Evolutionary conservation across 225 moss, liverwort and hornwort genomes (phyloP).

Genomic region (Rhytidiadelphus loreus): DNA sequence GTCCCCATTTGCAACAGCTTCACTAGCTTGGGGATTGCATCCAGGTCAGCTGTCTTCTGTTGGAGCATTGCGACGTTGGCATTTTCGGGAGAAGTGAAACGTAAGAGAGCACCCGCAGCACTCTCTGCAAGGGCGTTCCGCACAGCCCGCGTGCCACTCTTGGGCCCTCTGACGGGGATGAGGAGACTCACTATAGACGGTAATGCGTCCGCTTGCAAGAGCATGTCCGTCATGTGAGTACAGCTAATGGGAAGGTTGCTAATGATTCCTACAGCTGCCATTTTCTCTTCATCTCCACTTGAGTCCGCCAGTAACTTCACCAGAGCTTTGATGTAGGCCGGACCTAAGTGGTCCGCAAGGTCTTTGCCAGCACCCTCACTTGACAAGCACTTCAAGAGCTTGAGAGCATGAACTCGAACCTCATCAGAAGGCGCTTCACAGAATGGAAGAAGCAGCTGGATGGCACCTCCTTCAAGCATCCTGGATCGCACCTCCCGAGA

Average conservation of each 20-base stretch:
- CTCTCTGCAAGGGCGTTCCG: slow-evolving; percentile 60
- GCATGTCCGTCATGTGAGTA: slow-evolving; percentile 47
- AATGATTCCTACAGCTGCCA: slow-evolving; percentile 73
- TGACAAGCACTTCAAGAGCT: slow-evolving; percentile 70
- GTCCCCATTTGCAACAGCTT: slow-evolving; percentile 59
- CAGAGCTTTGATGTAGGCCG: slow-evolving; percentile 49
- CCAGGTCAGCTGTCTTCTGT: slow-evolving; percentile 50
- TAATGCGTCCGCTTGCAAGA: slow-evolving; percentile 67
- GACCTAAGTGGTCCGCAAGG: slow-evolving; percentile 65
- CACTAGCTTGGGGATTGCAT: slow-evolving; percentile 68
- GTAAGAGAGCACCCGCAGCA: slow-evolving; percentile 57
- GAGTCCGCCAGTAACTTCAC: slow-evolving; percentile 50
- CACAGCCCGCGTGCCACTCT: slow-evolving; percentile 40
- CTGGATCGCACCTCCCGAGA: slow-evolving; percentile 53
- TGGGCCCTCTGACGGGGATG: slow-evolving; percentile 13
- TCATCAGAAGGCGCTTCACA: slow-evolving; percentile 54
- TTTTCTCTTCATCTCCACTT: slow-evolving; percentile 60
- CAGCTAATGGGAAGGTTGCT: slow-evolving; percentile 59
- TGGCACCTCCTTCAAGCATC: slow-evolving; percentile 70
- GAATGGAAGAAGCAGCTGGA: slow-evolving; percentile 82
- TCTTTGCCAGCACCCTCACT: slow-evolving; percentile 78
- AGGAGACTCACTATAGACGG: slow-evolving; percentile 66
- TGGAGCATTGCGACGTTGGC: slow-evolving; percentile 22
- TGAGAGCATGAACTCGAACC: slow-evolving; percentile 73
- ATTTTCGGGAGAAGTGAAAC: slow-evolving; percentile 63